A percentile compares a stretch with the other conserved stretches of the same genome.
These are phyloP conservation scores for Nicotiana otophora DNA, from an alignment of 257 asterid species.

Conservation along the genomic window DNA sequence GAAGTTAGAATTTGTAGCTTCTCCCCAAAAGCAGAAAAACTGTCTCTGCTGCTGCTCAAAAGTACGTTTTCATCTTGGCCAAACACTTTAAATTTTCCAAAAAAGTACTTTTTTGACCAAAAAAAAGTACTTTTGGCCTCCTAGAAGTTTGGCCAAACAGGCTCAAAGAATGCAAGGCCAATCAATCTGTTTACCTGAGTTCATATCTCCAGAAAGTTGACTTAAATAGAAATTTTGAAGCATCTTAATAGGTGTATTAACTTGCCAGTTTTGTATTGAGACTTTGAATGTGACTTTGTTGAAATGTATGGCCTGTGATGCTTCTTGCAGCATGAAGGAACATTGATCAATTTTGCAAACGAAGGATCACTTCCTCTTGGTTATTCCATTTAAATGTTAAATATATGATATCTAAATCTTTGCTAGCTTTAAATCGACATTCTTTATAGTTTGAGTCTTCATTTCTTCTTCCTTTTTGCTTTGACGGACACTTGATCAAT, in stretches of 20 bases:
- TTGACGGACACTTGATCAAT: neutral
- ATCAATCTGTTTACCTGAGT: neutral
- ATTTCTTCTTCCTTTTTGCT: slow-evolving; percentile 1
- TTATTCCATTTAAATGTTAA: neutral
- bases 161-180: neutral
- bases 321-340: neutral
- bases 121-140: too few relatives aligned
- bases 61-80: too few relatives aligned
- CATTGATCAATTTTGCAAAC: neutral
- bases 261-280: neutral
- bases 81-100: too few relatives aligned
- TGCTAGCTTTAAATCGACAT: neutral
- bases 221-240: neutral
- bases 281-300: neutral
- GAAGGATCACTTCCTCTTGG: neutral
- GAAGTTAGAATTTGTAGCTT: too few relatives aligned
- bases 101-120: too few relatives aligned
- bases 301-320: neutral
- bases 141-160: too few relatives aligned
- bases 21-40: too few relatives aligned
- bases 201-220: neutral
- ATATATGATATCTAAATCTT: neutral
- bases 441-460: neutral
- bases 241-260: neutral
- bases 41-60: too few relatives aligned